A percentile compares a stretch with the other conserved stretches of the same genome.
These are phyloP conservation scores for Pythium dissimile DNA, from an alignment of 352 stramenopile species.

Conservation along the genomic window DNA sequence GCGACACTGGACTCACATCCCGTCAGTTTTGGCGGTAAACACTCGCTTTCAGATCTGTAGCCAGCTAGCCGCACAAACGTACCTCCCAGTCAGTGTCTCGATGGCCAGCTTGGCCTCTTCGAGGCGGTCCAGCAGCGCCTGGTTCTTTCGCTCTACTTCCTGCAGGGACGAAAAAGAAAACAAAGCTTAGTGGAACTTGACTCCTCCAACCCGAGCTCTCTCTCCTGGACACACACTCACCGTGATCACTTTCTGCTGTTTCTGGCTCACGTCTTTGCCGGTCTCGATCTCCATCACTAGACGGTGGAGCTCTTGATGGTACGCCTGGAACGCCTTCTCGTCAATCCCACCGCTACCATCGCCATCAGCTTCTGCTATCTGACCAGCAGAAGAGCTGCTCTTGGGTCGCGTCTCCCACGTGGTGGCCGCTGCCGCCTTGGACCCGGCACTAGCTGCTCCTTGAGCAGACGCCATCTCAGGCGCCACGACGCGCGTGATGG, in stretches of 20 bases:
- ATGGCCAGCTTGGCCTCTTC: constrained; percentile 70
- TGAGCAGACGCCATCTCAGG: constrained; percentile 2
- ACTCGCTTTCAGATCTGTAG: neutral
- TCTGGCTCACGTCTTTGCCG: constrained; percentile 44
- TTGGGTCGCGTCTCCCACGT: neutral
- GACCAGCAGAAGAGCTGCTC: neutral
- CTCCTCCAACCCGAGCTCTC: too few species aligned
- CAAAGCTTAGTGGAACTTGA: too few species aligned
- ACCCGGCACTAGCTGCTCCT: neutral
- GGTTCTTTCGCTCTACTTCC: constrained; percentile 72
- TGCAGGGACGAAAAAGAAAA: constrained; percentile 17
- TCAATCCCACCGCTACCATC: constrained; percentile 36
- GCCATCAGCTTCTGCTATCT: constrained; percentile 4
- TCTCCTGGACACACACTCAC: constrained; percentile 36
- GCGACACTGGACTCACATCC: constrained; percentile 37
- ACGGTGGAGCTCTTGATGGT: constrained; percentile 62
- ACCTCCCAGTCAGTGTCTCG: constrained; percentile 65
- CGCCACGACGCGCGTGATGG: constrained; percentile 43
- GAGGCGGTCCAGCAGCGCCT: constrained; percentile 47
- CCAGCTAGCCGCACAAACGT: neutral
- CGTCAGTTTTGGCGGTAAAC: neutral
- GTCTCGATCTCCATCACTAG: constrained; percentile 68
- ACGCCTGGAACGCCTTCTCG: constrained; percentile 63
- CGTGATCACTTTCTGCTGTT: constrained; percentile 67
- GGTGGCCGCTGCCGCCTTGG: neutral